These are phyloP conservation scores for Zalaria sp. DNA, from an alignment of 2,329 filamentous ascomycete genomes.

Conservation along the genomic window DNA sequence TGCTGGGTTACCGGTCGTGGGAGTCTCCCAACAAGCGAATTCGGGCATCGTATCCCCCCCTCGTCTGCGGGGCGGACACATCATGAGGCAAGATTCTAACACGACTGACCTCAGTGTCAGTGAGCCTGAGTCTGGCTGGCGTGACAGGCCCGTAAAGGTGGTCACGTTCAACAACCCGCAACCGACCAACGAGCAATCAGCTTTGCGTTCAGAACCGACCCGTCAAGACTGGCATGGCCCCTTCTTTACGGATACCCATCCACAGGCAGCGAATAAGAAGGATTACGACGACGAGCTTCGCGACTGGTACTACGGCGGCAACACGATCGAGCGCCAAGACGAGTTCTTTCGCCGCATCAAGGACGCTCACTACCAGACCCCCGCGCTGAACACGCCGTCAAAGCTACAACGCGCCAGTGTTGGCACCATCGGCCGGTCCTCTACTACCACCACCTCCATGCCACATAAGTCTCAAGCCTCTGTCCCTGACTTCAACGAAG, in stretches of 20 bases:
- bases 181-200: slow-evolving; percentile 2
- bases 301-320: slow-evolving; percentile 24
- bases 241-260: slow-evolving; percentile 19
- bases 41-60: too few relatives aligned
- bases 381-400: neutral
- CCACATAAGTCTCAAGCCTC: neutral
- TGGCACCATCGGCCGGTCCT: slow-evolving; percentile 4
- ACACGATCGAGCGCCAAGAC: slow-evolving; percentile 17
- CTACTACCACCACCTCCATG: neutral
- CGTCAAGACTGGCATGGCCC: slow-evolving; percentile 21
- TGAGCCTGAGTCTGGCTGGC: slow-evolving; percentile 3
- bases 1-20: too few relatives aligned
- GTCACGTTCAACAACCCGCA: neutral
- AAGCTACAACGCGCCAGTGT: neutral
- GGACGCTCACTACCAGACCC: slow-evolving; percentile 2
- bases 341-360: slow-evolving; percentile 14
- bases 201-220: slow-evolving; percentile 11
- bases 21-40: too few relatives aligned
- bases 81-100: too few relatives aligned
- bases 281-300: slow-evolving; percentile 21
- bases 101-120: slow-evolving; percentile 2
- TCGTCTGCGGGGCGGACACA: too few relatives aligned
- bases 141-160: neutral
- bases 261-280: slow-evolving; percentile 10
- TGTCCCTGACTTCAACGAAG: slow-evolving; percentile 1